A percentile compares a stretch with the other conserved stretches of the same genome.
These are phyloP conservation scores for Agroathelia rolfsii DNA, from an alignment of 1,284 basidiomycete genomes.

Conservation along the genomic window DNA sequence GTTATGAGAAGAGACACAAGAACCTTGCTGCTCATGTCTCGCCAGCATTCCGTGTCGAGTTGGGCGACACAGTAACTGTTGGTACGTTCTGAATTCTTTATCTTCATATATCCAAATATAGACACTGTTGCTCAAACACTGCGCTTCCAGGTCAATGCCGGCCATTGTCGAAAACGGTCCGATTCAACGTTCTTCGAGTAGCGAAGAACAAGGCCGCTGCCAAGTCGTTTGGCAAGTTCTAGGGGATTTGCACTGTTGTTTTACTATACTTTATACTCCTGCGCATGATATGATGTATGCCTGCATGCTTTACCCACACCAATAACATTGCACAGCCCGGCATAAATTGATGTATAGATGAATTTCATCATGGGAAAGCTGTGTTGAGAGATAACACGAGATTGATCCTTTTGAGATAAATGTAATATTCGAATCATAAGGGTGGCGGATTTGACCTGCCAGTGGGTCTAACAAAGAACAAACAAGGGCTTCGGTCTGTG, in stretches of 20 bases:
- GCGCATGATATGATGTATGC: constrained; percentile 23
- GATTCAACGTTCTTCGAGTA: constrained; percentile 95
- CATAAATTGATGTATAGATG: too few species aligned
- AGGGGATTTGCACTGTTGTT: constrained; percentile 20
- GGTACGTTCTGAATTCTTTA: constrained; percentile 46
- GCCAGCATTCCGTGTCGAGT: constrained; percentile 94
- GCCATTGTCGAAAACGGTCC: constrained; percentile 97
- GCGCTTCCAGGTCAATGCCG: constrained; percentile 93
- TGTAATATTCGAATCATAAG: too few species aligned
- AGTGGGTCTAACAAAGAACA: too few species aligned
- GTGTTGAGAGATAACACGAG: too few species aligned
- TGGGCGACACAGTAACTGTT: constrained; percentile 92
- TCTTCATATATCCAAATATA: constrained; percentile 7
- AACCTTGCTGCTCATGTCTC: constrained; percentile 97
- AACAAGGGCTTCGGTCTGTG: too few species aligned
- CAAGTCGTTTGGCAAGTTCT: constrained; percentile 95
- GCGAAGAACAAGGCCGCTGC: constrained; percentile 79
- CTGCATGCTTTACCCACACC: too few species aligned
- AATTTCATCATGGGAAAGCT: too few species aligned
- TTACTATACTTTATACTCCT: constrained; percentile 14
- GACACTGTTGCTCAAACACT: constrained; percentile 4
- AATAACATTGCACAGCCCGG: too few species aligned
- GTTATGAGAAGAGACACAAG: constrained; percentile 97
- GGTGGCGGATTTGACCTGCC: too few species aligned
- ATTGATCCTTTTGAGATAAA: too few species aligned